phyloP scores from a whole-genome alignment of 2,329 filamentous ascomycete genomes.

The Lachnellula suecica region DNA sequence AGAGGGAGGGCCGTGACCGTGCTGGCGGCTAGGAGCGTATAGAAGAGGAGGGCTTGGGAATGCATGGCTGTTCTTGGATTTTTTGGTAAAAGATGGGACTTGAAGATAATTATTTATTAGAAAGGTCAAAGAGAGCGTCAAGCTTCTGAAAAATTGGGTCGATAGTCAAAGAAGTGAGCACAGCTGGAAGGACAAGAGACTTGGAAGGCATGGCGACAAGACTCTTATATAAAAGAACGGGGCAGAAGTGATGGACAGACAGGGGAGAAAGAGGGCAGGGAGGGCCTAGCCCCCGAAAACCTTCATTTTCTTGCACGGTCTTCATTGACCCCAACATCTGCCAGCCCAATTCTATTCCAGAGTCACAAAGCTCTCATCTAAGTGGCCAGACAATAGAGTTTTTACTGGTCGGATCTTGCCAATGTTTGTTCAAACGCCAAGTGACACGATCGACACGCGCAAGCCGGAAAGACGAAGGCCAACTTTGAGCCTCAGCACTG shows the following conservation, averaged over 20 bases:
- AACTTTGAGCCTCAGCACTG: constrained; percentile 20
- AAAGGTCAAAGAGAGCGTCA: constrained; percentile 24
- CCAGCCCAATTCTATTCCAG: constrained; percentile 1
- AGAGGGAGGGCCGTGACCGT: constrained; percentile 30
- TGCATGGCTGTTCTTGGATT: constrained; percentile 20
- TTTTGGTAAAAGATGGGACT: constrained; percentile 6
- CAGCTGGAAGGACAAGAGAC: constrained; percentile 20
- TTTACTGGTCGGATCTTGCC: constrained; percentile 20
- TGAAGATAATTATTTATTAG: constrained; percentile 17
- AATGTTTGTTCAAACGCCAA: constrained; percentile 29
- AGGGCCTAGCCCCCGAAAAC: constrained; percentile 6
- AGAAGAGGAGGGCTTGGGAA: constrained; percentile 30
- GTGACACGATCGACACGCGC: constrained; percentile 23
- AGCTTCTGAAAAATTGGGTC: constrained; percentile 25
- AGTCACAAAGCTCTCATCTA: background rate
- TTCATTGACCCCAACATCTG: constrained; percentile 14
- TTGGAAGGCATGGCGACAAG: constrained; percentile 15
- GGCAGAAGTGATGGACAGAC: constrained; percentile 6
- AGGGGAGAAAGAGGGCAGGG: constrained; percentile 7
- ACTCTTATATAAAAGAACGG: constrained; percentile 25
- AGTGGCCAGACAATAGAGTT: constrained; percentile 1
- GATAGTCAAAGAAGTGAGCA: constrained; percentile 22
- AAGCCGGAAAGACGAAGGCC: constrained; percentile 1
- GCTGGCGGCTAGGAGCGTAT: constrained; percentile 32
- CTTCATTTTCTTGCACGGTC: constrained; percentile 14